These are phyloP conservation scores for Lasiodiplodia hormozganensis DNA, from an alignment of 2,329 filamentous ascomycete genomes.

Conservation along the genomic window DNA sequence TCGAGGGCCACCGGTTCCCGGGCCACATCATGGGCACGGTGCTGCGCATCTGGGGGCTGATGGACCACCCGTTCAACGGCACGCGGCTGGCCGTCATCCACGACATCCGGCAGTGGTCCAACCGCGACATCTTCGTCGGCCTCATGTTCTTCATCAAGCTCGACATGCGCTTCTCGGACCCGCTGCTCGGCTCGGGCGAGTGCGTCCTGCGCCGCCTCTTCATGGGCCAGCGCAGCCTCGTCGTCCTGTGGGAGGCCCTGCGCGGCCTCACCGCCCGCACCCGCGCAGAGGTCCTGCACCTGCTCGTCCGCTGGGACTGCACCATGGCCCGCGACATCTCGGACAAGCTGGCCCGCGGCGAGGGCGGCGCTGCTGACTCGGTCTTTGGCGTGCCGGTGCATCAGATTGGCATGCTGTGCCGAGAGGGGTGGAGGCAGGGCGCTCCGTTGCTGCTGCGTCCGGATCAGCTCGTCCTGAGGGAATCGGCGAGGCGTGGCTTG, in stretches of 20 bases:
- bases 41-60: constrained; percentile 73
- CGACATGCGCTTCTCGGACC: constrained; percentile 71
- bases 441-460: constrained; percentile 26
- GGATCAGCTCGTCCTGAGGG: constrained; percentile 30
- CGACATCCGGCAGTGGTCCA: constrained; percentile 62
- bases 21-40: constrained; percentile 56
- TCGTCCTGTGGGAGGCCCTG: constrained; percentile 66
- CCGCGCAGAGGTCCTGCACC: constrained; percentile 60
- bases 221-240: constrained; percentile 65
- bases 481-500: constrained; percentile 26
- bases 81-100: constrained; percentile 63
- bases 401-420: constrained; percentile 3
- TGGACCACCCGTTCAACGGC: constrained; percentile 68
- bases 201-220: constrained; percentile 38
- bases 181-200: constrained; percentile 60
- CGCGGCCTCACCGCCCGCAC: constrained; percentile 61
- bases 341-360: not conserved
- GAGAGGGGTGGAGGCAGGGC: constrained; percentile 26
- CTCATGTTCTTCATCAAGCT: constrained; percentile 76
- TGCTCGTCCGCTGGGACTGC: constrained; percentile 66
- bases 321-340: constrained; percentile 1
- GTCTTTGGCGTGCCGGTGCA: constrained; percentile 16
- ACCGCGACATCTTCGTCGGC: constrained; percentile 66
- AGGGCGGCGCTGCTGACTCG: not conserved
- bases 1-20: constrained; percentile 60